These are phyloP conservation scores for Ricinus communis DNA, from an alignment of 345 rosid species.

Conservation along the genomic window DNA sequence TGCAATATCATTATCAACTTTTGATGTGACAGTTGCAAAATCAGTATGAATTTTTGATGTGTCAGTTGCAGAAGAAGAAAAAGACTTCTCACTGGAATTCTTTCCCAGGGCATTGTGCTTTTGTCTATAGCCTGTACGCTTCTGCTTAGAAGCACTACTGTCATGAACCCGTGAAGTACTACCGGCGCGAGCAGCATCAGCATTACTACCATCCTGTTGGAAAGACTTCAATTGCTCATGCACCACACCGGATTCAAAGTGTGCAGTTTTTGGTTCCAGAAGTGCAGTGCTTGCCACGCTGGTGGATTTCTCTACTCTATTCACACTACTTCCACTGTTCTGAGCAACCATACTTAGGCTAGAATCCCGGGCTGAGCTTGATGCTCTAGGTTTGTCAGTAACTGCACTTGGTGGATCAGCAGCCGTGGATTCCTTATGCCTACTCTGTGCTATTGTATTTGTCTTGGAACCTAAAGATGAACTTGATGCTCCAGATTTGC, in stretches of 20 bases:
- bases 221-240: constrained; percentile 19
- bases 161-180: constrained; percentile 36
- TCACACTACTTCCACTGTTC: constrained; percentile 28
- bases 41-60: constrained; percentile 21
- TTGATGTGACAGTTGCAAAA: too few species aligned
- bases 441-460: constrained; percentile 18
- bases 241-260: background rate
- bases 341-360: constrained; percentile 16
- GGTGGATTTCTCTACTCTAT: constrained; percentile 38
- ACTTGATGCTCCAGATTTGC: constrained; percentile 3
- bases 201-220: constrained; percentile 33
- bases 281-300: constrained; percentile 30
- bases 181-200: constrained; percentile 32
- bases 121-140: constrained; percentile 48
- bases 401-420: constrained; percentile 2
- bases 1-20: constrained; percentile 30
- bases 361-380: constrained; percentile 29
- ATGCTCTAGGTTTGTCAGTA: constrained; percentile 24
- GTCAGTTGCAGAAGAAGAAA: constrained; percentile 30
- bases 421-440: constrained; percentile 33
- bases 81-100: constrained; percentile 36
- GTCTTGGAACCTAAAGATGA: background rate
- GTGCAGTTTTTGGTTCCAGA: constrained; percentile 25
- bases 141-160: constrained; percentile 49
- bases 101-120: constrained; percentile 50